Evolutionary conservation across 2,329 filamentous ascomycete species (phyloP).

Genomic region (Alternaria viburni): DNA sequence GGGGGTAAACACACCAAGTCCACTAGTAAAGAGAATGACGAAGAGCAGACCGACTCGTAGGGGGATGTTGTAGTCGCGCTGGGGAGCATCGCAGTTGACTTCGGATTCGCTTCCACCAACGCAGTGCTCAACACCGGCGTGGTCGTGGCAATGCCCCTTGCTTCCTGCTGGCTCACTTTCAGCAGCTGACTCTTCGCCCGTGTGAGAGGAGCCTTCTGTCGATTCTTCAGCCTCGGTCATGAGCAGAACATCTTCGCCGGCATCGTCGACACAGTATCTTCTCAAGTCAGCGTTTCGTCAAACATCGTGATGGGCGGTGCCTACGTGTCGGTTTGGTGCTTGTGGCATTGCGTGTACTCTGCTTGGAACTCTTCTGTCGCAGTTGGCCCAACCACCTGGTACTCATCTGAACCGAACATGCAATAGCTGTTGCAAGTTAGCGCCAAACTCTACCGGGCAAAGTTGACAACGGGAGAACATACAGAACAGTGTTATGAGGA

Average conservation of each 20-base stretch:
- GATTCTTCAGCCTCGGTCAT: conserved; percentile 46
- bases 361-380: conserved; percentile 64
- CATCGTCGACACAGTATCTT: conserved; percentile 67
- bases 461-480: conserved; percentile 16
- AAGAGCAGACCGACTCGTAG: conserved; percentile 76
- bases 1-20: conserved; percentile 72
- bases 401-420: conserved; percentile 51
- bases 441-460: background rate
- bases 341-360: conserved; percentile 69
- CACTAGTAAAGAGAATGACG: conserved; percentile 71
- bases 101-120: conserved; percentile 56
- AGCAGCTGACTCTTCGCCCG: conserved; percentile 9
- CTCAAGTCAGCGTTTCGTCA: background rate
- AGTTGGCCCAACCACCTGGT: conserved; percentile 59
- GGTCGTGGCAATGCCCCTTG: conserved; percentile 67
- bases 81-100: conserved; percentile 55
- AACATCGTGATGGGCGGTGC: conserved; percentile 25
- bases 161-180: conserved; percentile 24
- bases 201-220: conserved; percentile 22
- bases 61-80: conserved; percentile 69
- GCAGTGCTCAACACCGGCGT: conserved; percentile 76
- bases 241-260: conserved; percentile 67
- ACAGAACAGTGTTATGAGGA: conserved; percentile 55
- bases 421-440: conserved; percentile 50
- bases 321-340: conserved; percentile 65